phyloP scores from a whole-genome alignment of 495 filamentous ascomycete genomes.

The Daldinia loculata region DNA sequence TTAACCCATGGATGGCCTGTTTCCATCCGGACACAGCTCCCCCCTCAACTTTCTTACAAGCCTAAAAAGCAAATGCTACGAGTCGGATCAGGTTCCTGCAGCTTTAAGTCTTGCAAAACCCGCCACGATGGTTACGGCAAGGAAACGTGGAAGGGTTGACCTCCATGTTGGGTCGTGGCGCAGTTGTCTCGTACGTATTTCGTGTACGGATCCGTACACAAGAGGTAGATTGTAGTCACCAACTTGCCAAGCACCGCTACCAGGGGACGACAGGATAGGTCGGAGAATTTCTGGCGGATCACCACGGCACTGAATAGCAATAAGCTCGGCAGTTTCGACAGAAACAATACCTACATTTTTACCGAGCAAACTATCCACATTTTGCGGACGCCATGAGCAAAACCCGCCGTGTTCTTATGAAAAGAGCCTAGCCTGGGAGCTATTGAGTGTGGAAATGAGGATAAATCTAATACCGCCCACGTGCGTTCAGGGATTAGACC shows the following conservation, averaged over 20 bases:
- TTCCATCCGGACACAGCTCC: background rate
- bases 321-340: constrained; percentile 12
- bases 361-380: background rate
- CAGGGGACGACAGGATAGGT: constrained; percentile 16
- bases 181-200: constrained; percentile 7
- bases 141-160: constrained; percentile 13
- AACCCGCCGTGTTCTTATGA: constrained; percentile 1
- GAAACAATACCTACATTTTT: background rate
- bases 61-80: background rate
- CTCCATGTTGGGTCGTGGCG: constrained; percentile 16
- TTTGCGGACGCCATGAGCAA: constrained; percentile 8
- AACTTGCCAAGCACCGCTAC: constrained; percentile 17
- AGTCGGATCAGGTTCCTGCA: constrained; percentile 13
- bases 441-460: constrained; percentile 18
- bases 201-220: background rate
- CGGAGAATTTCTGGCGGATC: constrained; percentile 37
- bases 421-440: constrained; percentile 23
- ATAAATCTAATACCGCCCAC: constrained; percentile 29
- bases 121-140: constrained; percentile 25
- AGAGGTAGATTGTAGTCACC: background rate
- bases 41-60: background rate
- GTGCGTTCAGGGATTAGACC: constrained; percentile 33
- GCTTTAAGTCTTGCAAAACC: constrained; percentile 10
- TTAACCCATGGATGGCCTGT: background rate
- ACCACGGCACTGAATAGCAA: constrained; percentile 22